Evolutionary conservation across 345 rosid genomes (phyloP).

Genomic region (Theobroma cacao): DNA sequence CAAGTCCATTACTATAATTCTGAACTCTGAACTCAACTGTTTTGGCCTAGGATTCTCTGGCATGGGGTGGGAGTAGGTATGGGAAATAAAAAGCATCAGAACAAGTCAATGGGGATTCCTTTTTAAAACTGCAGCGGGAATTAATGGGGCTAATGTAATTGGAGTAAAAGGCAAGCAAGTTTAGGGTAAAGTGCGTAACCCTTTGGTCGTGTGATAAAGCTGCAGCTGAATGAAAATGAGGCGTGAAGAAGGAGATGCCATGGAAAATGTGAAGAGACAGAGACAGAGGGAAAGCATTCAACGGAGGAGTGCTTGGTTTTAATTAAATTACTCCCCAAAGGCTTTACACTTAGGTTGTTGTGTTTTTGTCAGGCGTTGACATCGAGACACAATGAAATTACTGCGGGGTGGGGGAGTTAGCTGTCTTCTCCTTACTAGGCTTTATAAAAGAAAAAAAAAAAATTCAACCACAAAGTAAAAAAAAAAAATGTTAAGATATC

Average conservation of each 20-base stretch:
- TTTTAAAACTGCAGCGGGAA: not conserved
- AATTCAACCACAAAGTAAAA: too few species aligned
- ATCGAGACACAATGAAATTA: not conserved
- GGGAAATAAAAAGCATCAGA: too few species aligned
- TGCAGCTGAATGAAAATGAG: not conserved
- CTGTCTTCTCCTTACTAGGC: not conserved
- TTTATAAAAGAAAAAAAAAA: too few species aligned
- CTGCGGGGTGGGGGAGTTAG: not conserved
- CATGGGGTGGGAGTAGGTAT: too few species aligned
- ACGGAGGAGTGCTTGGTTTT: not conserved
- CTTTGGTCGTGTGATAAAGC: not conserved
- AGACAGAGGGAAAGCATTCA: not conserved
- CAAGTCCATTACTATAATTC: too few species aligned
- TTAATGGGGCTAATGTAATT: not conserved
- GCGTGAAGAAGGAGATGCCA: not conserved
- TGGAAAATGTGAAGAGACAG: not conserved
- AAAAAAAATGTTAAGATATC: too few species aligned
- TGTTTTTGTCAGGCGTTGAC: not conserved
- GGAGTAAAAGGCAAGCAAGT: not conserved
- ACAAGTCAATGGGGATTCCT: too few species aligned
- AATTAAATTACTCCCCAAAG: slow-evolving; percentile 10
- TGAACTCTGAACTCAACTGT: too few species aligned
- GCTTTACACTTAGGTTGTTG: slow-evolving; percentile 1
- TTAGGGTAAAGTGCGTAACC: not conserved
- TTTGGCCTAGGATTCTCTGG: too few species aligned